These are phyloP conservation scores for Umbelopsis isabellina DNA, from an alignment of 192 early-diverging fungal species.

Conservation along the genomic window DNA sequence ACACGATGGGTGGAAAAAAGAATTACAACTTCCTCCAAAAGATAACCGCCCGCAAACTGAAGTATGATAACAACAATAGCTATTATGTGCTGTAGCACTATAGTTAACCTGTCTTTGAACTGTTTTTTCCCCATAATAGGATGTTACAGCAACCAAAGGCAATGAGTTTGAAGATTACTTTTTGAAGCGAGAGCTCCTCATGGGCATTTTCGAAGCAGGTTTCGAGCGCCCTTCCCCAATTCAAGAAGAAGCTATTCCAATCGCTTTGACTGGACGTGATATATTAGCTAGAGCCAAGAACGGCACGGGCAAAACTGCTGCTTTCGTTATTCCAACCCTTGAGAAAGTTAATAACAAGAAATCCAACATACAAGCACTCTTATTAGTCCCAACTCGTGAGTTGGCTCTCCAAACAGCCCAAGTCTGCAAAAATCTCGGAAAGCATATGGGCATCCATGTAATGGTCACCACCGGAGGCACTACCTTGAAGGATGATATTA, in stretches of 20 bases:
- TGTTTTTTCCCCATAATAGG: slow-evolving; percentile 45
- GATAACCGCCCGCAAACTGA: slow-evolving; percentile 95
- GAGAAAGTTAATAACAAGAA: slow-evolving; percentile 92
- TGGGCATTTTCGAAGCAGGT: slow-evolving; percentile 99
- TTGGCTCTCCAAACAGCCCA: slow-evolving; percentile 99
- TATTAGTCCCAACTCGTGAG: slow-evolving; percentile 96
- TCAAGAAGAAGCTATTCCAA: slow-evolving; percentile 98
- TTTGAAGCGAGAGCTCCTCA: slow-evolving; percentile 93
- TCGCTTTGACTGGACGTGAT: slow-evolving; percentile 93
- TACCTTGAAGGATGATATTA: slow-evolving; percentile 97
- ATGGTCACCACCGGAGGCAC: slow-evolving; percentile 99
- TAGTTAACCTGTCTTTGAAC: not conserved
- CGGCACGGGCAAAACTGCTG: slow-evolving; percentile 94
- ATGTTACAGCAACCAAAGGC: slow-evolving; percentile 97
- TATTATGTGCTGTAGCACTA: not conserved
- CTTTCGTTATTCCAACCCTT: slow-evolving; percentile 94
- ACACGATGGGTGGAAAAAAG: slow-evolving; percentile 76
- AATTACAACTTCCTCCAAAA: slow-evolving; percentile 77
- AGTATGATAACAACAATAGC: slow-evolving; percentile 35
- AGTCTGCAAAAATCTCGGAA: slow-evolving; percentile 96
- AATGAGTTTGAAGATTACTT: slow-evolving; percentile 99
- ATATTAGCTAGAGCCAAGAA: slow-evolving; percentile 97
- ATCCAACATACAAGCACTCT: slow-evolving; percentile 87
- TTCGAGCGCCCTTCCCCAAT: slow-evolving; percentile 98
- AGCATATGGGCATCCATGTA: slow-evolving; percentile 94